Evolutionary conservation across 73 alveolate genomes (phyloP).

Genomic region (Paramecium pentaurelia): DNA sequence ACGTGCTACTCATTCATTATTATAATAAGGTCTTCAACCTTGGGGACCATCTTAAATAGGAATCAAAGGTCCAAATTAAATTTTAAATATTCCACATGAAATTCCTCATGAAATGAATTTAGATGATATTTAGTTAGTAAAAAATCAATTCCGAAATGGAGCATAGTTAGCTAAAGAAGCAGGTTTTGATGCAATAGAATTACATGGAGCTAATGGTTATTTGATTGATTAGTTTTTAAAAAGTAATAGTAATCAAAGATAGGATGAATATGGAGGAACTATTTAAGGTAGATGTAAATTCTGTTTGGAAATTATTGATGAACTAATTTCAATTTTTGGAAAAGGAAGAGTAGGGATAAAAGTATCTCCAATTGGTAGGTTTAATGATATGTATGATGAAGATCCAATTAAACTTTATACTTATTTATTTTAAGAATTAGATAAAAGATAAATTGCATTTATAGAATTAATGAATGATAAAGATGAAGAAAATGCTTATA

Average conservation of each 20-base stretch:
- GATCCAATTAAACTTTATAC: slow-evolving; percentile 60
- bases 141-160: slow-evolving; percentile 70
- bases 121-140: slow-evolving; percentile 70
- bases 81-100: not conserved
- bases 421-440: slow-evolving; percentile 55
- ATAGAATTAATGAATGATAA: slow-evolving; percentile 48
- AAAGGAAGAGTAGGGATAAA: slow-evolving; percentile 66
- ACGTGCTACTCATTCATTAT: slow-evolving; percentile 55
- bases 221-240: slow-evolving; percentile 75
- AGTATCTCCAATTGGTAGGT: slow-evolving; percentile 64
- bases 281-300: slow-evolving; percentile 80
- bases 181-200: slow-evolving; percentile 90
- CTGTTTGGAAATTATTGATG: slow-evolving; percentile 71
- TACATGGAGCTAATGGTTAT: slow-evolving; percentile 82
- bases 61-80: not conserved
- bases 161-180: slow-evolving; percentile 82
- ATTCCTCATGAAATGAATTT: slow-evolving; percentile 50
- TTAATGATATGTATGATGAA: slow-evolving; percentile 62
- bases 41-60: slow-evolving; percentile 46
- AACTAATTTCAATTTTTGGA: slow-evolving; percentile 60
- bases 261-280: slow-evolving; percentile 90
- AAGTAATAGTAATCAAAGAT: slow-evolving; percentile 74
- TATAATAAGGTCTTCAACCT: slow-evolving; percentile 6
- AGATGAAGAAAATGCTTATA: not conserved
- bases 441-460: slow-evolving; percentile 57